Conservation (phyloP, 2,329 filamentous ascomycete genomes). For the Aureobasidium mangrovei region DNA sequence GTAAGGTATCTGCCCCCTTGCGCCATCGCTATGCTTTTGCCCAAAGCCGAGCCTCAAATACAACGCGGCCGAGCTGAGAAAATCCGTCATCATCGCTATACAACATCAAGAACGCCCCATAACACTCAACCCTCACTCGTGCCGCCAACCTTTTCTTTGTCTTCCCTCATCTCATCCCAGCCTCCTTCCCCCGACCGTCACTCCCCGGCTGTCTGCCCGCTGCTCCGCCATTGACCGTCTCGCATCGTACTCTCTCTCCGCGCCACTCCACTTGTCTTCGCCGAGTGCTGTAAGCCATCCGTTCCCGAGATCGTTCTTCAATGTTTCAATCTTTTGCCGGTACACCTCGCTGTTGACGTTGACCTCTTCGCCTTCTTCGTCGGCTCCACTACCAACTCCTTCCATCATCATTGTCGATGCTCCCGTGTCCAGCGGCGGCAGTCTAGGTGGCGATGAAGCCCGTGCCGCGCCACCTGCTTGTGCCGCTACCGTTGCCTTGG, state of each 20-base stretch:
- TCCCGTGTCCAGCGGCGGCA: slow-evolving; percentile 17
- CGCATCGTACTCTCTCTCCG: slow-evolving; percentile 4
- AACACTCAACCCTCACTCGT: not conserved
- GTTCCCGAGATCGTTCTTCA: slow-evolving; percentile 77
- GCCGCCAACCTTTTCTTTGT: not conserved
- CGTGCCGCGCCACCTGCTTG: not conserved
- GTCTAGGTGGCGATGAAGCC: slow-evolving; percentile 7
- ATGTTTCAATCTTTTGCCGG: slow-evolving; percentile 75
- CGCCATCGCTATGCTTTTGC: slow-evolving; percentile 12
- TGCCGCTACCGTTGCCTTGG: not conserved
- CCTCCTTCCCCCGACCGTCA: slow-evolving; percentile 26
- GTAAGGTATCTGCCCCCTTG: slow-evolving; percentile 7
- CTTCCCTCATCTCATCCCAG: slow-evolving; percentile 23
- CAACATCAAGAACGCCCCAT: not conserved
- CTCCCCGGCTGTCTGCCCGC: slow-evolving; percentile 22
- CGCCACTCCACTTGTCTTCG: slow-evolving; percentile 47
- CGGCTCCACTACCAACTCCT: not conserved
- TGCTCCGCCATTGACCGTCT: slow-evolving; percentile 16
- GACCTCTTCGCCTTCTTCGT: slow-evolving; percentile 22
- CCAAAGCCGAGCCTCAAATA: not conserved
- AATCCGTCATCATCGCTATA: slow-evolving; percentile 4
- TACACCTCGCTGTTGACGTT: slow-evolving; percentile 42
- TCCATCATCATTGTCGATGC: not conserved
- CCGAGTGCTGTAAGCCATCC: slow-evolving; percentile 80
- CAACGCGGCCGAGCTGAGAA: not conserved